A percentile compares a stretch with the other conserved stretches of the same genome.
These are phyloP conservation scores for Trichoderma sp. DNA, from an alignment of 2,329 filamentous ascomycete species.

Conservation along the genomic window DNA sequence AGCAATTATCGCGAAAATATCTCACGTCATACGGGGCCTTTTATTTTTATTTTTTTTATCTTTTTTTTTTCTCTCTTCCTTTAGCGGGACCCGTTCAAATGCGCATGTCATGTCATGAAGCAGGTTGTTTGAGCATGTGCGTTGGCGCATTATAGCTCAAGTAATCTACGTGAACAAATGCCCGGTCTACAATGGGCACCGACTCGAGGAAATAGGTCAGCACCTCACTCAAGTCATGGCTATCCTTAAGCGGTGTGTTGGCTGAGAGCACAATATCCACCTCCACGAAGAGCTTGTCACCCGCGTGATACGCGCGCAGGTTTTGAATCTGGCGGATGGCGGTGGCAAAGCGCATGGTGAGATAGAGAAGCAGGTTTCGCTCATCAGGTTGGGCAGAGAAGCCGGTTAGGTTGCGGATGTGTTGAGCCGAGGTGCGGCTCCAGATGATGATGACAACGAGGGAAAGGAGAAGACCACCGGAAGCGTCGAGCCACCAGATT, in stretches of 20 bases:
- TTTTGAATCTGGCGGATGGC: constrained; percentile 85
- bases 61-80: neutral
- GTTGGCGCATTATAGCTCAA: constrained; percentile 61
- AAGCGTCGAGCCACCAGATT: constrained; percentile 81
- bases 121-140: constrained; percentile 47
- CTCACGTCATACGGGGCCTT: neutral
- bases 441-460: constrained; percentile 77
- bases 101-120: constrained; percentile 14
- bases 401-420: constrained; percentile 78
- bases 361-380: constrained; percentile 80
- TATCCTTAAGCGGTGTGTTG: constrained; percentile 71
- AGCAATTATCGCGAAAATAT: neutral
- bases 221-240: constrained; percentile 74
- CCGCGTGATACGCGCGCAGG: constrained; percentile 78
- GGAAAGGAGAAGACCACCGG: constrained; percentile 76
- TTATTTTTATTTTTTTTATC: neutral
- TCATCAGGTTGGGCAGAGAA: constrained; percentile 77
- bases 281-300: constrained; percentile 78
- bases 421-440: constrained; percentile 68
- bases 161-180: constrained; percentile 68
- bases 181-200: constrained; percentile 73
- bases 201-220: constrained; percentile 83
- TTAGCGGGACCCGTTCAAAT: neutral
- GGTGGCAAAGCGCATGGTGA: constrained; percentile 90
- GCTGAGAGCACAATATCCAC: constrained; percentile 83